Evolutionary conservation across 345 rosid genomes (phyloP).

Genomic region (Brassica cretica): DNA sequence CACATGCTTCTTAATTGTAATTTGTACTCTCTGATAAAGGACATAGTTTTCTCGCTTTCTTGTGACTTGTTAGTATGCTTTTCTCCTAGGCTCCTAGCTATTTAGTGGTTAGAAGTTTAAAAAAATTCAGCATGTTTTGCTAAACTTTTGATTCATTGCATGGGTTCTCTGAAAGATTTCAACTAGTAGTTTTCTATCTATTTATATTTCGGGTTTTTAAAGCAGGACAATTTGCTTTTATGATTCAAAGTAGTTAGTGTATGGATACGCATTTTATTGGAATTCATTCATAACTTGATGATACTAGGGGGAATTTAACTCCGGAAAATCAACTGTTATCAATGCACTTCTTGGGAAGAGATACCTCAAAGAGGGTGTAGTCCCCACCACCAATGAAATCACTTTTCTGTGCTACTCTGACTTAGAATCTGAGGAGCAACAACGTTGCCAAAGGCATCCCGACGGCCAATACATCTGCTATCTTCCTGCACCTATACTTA

Average conservation of each 20-base stretch:
- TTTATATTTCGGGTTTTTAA: background rate
- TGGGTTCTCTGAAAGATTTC: background rate
- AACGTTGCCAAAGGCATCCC: constrained; percentile 85
- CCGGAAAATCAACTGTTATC: constrained; percentile 93
- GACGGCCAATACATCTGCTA: constrained; percentile 90
- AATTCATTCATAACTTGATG: constrained; percentile 21
- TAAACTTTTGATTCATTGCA: background rate
- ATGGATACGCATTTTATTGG: background rate
- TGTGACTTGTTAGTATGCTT: background rate
- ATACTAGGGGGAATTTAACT: constrained; percentile 87
- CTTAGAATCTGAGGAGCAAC: constrained; percentile 57
- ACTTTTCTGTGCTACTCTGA: constrained; percentile 77
- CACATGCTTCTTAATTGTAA: background rate
- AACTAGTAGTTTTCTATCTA: background rate
- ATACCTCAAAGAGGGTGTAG: constrained; percentile 86
- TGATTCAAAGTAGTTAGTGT: background rate
- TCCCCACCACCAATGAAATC: constrained; percentile 95
- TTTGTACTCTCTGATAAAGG: background rate
- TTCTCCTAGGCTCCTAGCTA: background rate
- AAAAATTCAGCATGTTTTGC: background rate
- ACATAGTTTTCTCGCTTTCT: background rate
- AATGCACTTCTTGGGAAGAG: constrained; percentile 93
- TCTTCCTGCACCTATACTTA: constrained; percentile 86
- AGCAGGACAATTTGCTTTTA: background rate
- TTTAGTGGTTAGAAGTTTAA: background rate